phyloP scores from a whole-genome alignment of 768 basidiomycete genomes.

The Kondoa malvinella region DNA sequence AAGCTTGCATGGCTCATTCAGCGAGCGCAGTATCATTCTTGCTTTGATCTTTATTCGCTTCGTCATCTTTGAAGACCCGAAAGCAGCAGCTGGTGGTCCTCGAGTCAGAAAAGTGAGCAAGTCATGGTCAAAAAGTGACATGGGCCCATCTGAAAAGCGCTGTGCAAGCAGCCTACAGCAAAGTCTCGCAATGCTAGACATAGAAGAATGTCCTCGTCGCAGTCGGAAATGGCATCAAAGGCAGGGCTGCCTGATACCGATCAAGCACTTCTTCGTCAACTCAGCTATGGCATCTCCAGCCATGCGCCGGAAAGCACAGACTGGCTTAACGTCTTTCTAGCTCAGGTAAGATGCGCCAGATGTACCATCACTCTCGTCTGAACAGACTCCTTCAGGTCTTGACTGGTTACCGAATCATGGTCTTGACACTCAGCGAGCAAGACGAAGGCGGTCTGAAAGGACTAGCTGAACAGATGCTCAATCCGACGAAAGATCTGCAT shows the following conservation, averaged over 20 bases:
- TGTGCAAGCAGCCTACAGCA: constrained; percentile 1
- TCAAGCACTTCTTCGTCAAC: constrained; percentile 29
- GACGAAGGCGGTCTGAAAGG: constrained; percentile 30
- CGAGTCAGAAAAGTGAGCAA: constrained; percentile 14
- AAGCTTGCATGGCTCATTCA: not conserved
- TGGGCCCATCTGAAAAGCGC: constrained; percentile 25
- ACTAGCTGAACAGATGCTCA: constrained; percentile 34
- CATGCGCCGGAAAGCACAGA: constrained; percentile 54
- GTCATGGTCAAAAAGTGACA: constrained; percentile 7
- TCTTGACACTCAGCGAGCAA: not conserved
- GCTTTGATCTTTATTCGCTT: constrained; percentile 62
- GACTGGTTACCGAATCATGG: constrained; percentile 15
- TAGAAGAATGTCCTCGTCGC: constrained; percentile 17
- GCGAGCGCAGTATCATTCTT: constrained; percentile 22
- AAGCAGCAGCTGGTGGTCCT: constrained; percentile 5
- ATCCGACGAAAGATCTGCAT: constrained; percentile 22
- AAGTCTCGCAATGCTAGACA: constrained; percentile 26
- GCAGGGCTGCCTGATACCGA: constrained; percentile 5
- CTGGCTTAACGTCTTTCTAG: constrained; percentile 76
- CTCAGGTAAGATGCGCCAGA: constrained; percentile 40
- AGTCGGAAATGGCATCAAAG: not conserved
- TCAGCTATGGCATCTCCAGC: constrained; percentile 34
- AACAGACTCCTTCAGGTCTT: constrained; percentile 1
- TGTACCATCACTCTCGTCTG: constrained; percentile 11
- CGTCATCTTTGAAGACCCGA: constrained; percentile 67